These are phyloP conservation scores for Malus sieversii DNA, from an alignment of 306 rosid genomes.

Conservation along the genomic window DNA sequence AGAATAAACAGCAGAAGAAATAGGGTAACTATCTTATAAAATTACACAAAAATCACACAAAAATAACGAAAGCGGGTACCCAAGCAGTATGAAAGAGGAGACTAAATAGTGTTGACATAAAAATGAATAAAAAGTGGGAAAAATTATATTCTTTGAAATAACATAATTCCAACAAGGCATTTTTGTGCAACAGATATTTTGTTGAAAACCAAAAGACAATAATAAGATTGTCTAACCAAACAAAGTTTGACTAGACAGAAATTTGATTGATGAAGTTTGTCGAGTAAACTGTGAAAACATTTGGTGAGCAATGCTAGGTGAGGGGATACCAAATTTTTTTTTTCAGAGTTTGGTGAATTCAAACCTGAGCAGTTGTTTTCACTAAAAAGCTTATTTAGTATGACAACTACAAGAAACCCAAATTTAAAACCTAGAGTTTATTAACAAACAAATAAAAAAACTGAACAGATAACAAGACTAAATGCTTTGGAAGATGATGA, in stretches of 20 bases:
- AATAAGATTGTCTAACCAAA: not conserved
- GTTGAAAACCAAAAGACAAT: not conserved
- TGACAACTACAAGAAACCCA: not conserved
- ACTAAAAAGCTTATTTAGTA: not conserved
- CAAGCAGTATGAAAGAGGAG: not conserved
- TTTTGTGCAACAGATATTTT: not conserved
- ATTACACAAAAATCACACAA: not conserved
- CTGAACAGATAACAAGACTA: conserved; percentile 6
- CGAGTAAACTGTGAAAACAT: not conserved
- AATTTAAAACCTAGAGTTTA: not conserved
- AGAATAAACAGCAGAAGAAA: not conserved
- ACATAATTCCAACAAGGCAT: not conserved
- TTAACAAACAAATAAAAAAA: not conserved
- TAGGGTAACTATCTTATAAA: not conserved
- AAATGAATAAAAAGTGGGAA: not conserved
- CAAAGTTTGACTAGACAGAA: not conserved
- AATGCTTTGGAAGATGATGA: conserved; percentile 7
- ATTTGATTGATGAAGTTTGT: not conserved
- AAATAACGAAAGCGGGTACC: not conserved
- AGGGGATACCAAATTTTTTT: not conserved
- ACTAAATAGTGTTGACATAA: not conserved
- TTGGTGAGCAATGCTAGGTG: not conserved
- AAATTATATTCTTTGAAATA: not conserved
- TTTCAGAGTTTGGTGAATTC: not conserved
- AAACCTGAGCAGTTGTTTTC: not conserved